These are phyloP conservation scores for Raddia guianensis DNA, from an alignment of 176 grass and related monocot genomes.

Conservation along the genomic window DNA sequence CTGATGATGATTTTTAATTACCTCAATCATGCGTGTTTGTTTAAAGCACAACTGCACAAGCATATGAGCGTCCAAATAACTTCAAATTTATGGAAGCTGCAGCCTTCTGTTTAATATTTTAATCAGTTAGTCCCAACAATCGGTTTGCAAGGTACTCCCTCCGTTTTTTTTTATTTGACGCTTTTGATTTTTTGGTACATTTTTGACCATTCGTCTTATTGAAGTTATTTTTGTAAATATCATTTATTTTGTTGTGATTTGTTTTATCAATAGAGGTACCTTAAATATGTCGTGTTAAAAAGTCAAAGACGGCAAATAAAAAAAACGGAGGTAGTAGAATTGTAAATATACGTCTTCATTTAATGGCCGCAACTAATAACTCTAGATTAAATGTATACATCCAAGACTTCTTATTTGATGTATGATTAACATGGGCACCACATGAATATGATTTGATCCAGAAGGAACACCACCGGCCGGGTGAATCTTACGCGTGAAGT, in stretches of 20 bases:
- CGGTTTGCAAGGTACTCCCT: neutral
- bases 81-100: neutral
- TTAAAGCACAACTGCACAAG: conserved; percentile 11
- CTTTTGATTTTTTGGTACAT: too few relatives aligned
- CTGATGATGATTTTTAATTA: conserved; percentile 18
- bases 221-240: too few relatives aligned
- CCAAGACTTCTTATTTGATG: neutral
- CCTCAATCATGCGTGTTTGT: conserved; percentile 1
- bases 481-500: conserved; percentile 29
- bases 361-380: too few relatives aligned
- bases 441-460: conserved; percentile 30
- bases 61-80: neutral
- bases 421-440: conserved; percentile 19
- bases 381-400: too few relatives aligned
- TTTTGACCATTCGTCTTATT: too few relatives aligned
- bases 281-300: too few relatives aligned
- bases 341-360: too few relatives aligned
- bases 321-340: too few relatives aligned
- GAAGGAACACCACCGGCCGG: neutral
- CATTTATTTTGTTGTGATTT: too few relatives aligned
- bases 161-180: too few relatives aligned
- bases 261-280: too few relatives aligned
- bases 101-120: neutral
- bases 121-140: neutral
- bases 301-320: too few relatives aligned